Percentiles rank a stretch among this genome's conserved stretches.
Evolutionary conservation across 352 stramenopile species (phyloP).

Genomic region (Blastocystis sp.): DNA sequence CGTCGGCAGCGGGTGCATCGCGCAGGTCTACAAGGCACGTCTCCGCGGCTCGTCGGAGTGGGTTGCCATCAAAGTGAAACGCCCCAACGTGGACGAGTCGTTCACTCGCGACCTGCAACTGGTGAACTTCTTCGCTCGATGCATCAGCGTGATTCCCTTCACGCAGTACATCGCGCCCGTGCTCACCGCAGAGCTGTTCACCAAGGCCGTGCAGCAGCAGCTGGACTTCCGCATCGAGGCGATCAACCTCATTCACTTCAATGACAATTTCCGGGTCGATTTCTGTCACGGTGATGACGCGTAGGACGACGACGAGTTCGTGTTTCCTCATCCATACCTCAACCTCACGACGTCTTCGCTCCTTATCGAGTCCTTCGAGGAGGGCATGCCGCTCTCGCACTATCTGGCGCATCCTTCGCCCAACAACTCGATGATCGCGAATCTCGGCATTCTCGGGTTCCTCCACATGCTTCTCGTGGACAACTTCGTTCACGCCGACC

Average conservation of each 20-base stretch:
- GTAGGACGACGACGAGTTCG: slow-evolving; percentile 70
- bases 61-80: slow-evolving; percentile 71
- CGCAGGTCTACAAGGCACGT: slow-evolving; percentile 65
- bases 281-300: background rate
- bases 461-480: slow-evolving; percentile 84
- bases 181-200: slow-evolving; percentile 23
- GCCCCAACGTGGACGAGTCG: slow-evolving; percentile 12
- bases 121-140: slow-evolving; percentile 6
- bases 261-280: slow-evolving; percentile 60
- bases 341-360: slow-evolving; percentile 42
- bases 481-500: slow-evolving; percentile 78
- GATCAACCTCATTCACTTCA: slow-evolving; percentile 70
- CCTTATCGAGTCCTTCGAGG: slow-evolving; percentile 46
- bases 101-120: slow-evolving; percentile 49
- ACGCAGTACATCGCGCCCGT: slow-evolving; percentile 38
- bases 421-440: slow-evolving; percentile 16
- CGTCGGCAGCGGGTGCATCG: slow-evolving; percentile 72
- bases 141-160: slow-evolving; percentile 29
- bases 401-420: slow-evolving; percentile 36
- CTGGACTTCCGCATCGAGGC: slow-evolving; percentile 63
- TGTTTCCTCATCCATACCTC: slow-evolving; percentile 58
- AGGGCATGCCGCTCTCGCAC: slow-evolving; percentile 13
- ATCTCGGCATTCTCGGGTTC: slow-evolving; percentile 76
- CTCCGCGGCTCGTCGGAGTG: slow-evolving; percentile 17
- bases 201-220: slow-evolving; percentile 43